Percentiles rank a stretch among this genome's conserved stretches.
These are phyloP conservation scores for Quercus glauca DNA, from an alignment of 306 rosid species.

Conservation along the genomic window DNA sequence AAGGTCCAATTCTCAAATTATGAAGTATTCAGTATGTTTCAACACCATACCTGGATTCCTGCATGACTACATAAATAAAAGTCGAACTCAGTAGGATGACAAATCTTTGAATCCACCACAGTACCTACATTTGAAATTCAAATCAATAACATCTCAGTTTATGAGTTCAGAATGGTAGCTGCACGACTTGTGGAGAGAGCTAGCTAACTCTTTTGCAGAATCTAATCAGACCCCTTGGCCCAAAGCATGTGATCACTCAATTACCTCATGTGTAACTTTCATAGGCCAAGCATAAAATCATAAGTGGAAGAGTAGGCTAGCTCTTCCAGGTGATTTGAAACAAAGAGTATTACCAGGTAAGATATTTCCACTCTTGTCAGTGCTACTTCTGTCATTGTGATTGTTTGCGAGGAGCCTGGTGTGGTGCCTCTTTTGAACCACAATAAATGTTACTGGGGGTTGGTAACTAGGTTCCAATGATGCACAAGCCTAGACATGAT, in stretches of 20 bases:
- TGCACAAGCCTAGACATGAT: constrained; percentile 61
- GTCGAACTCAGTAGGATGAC: constrained; percentile 84
- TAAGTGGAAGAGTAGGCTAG: neutral
- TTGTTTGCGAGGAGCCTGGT: constrained; percentile 63
- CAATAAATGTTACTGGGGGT: constrained; percentile 81
- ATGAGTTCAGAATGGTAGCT: neutral
- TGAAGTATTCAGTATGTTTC: neutral
- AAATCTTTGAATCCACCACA: constrained; percentile 79
- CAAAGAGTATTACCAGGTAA: constrained; percentile 51
- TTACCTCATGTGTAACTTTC: neutral
- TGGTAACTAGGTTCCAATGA: constrained; percentile 76
- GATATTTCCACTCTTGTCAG: constrained; percentile 70
- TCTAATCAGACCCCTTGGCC: neutral
- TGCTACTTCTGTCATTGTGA: constrained; percentile 52
- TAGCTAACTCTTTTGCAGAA: neutral
- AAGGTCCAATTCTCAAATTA: too few species aligned
- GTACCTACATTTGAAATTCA: constrained; percentile 50
- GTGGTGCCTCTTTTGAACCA: constrained; percentile 81
- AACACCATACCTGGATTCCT: constrained; percentile 63
- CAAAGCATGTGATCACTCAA: neutral
- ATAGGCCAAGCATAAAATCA: neutral
- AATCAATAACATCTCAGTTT: neutral
- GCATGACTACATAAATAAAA: constrained; percentile 87
- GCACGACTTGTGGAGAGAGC: neutral
- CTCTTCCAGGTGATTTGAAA: neutral